phyloP scores from a whole-genome alignment of 1,284 basidiomycete species.

The Irpex lacteus region DNA sequence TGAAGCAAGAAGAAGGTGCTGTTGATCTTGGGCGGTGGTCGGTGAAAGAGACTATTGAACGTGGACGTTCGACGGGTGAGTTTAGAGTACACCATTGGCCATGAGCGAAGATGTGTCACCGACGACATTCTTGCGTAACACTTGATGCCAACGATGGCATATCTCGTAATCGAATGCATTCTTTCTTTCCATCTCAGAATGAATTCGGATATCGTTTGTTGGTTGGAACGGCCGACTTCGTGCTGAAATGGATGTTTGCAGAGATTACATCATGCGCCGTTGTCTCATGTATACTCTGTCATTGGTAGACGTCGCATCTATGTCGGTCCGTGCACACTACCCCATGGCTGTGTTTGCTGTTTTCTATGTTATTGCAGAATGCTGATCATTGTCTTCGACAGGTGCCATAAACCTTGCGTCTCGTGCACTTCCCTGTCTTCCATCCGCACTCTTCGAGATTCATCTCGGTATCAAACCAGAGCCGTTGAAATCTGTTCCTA shows the following conservation, averaged over 20 bases:
- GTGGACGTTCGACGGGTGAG: constrained; percentile 72
- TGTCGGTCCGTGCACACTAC: not conserved
- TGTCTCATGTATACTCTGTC: too few relatives aligned
- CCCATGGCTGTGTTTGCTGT: not conserved
- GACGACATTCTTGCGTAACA: not conserved
- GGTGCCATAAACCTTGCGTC: constrained; percentile 73
- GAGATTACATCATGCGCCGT: too few relatives aligned
- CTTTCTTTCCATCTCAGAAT: too few relatives aligned
- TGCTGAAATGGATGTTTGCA: too few relatives aligned
- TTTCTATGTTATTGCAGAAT: not conserved
- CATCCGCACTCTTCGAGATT: constrained; percentile 75
- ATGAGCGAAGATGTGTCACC: not conserved
- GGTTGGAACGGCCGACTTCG: too few relatives aligned
- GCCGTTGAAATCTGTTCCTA: constrained; percentile 55
- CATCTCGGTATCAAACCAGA: constrained; percentile 72
- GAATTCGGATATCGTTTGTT: too few relatives aligned
- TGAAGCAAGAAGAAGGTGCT: constrained; percentile 42
- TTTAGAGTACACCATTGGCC: not conserved
- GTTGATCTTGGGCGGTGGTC: constrained; percentile 63
- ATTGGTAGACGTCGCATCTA: too few relatives aligned
- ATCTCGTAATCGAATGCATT: too few relatives aligned
- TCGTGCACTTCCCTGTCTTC: constrained; percentile 65
- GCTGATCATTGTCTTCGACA: constrained; percentile 27
- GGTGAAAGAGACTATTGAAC: constrained; percentile 73
- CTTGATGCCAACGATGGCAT: not conserved